Conservation (phyloP, 805 yeast genomes). For the Ogataea ganodermae region DNA sequence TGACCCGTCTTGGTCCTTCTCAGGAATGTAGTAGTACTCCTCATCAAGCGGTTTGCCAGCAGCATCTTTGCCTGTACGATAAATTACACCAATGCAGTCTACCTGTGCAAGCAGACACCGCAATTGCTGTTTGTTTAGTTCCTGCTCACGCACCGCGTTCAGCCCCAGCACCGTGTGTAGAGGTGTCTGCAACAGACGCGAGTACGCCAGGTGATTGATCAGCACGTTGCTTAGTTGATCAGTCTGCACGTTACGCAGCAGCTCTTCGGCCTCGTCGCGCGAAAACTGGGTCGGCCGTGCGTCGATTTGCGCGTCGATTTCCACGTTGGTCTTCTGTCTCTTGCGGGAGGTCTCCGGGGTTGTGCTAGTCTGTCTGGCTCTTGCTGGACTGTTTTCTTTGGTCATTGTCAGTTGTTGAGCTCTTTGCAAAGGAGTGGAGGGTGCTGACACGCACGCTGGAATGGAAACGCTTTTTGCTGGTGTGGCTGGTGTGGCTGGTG, state of each 20-base stretch:
- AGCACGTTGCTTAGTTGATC: slow-evolving; percentile 63
- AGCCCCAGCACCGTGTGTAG: slow-evolving; percentile 59
- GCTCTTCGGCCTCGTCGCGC: slow-evolving; percentile 29
- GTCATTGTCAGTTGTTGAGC: neutral
- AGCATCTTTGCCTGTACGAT: slow-evolving; percentile 91
- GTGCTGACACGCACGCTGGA: neutral
- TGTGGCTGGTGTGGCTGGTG: neutral
- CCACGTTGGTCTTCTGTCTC: slow-evolving; percentile 12
- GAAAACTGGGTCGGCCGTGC: slow-evolving; percentile 4
- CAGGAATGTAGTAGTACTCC: slow-evolving; percentile 89
- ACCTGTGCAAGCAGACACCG: slow-evolving; percentile 47
- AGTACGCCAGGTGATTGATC: slow-evolving; percentile 85
- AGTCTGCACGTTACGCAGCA: slow-evolving; percentile 40
- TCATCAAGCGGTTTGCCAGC: slow-evolving; percentile 94
- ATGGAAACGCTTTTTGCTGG: neutral
- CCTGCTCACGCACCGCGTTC: slow-evolving; percentile 57
- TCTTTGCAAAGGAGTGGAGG: neutral
- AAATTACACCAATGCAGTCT: slow-evolving; percentile 81
- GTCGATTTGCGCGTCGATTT: neutral
- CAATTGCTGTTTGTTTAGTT: slow-evolving; percentile 46
- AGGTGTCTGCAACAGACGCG: slow-evolving; percentile 86
- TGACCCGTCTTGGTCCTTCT: slow-evolving; percentile 70
- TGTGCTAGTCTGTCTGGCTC: neutral
- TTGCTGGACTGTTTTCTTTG: neutral
- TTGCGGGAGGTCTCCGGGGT: neutral